Base-by-base conservation (phyloP, 2,329 filamentous ascomycete genomes). In the Harringtonia aguacate region DNA sequence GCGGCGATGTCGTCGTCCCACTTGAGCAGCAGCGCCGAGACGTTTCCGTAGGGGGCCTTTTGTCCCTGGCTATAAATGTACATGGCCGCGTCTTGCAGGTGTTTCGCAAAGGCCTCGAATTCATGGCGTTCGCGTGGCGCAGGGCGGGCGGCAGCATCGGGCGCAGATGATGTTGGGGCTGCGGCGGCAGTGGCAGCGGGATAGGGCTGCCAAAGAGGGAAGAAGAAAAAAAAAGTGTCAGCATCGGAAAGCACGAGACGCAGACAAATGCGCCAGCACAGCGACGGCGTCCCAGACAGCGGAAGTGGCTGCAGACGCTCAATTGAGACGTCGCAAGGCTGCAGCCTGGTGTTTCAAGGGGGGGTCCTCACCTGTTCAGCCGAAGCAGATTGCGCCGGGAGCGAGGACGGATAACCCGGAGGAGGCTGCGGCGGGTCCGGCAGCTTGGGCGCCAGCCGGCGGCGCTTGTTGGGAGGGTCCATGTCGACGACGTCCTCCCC, bases 51-150 rank as follows among this genome's bases (percentile, higher is more conserved):
- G 21, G 70, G 69, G 4, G 69, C 67, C 46, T 68, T 70, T 55
- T 79, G 73, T 37, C 74, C 75, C 60, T 80, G 77, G 49, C 74
- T 70, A 56, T 79, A 75, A 52, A 82, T 79, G 54, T 79, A 66
- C 71, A 80, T 79, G 50, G 78, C 77, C 40, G 77, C 78, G 69
- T 81, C 78, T 56, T 82, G 78, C 36, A 82, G 69, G 62, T 82
- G 78, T 38, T 77, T 71, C 47, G 77, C 78, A 56, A 81, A 81
- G 43, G 75, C 71, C 59, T 81, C 78, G 61, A 81, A 82, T 54
- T 81, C 77, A 60, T 76, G 70, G 51, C 73, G 70, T 53, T 77
- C 57, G 21, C 55, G 47, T 7, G 52, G 21, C 12, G 50, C 30
- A 2, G 42, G 29, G 2, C 27, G 35, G 34, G 53, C 46, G n/a